phyloP scores from a whole-genome alignment of 1,284 basidiomycete species.

The Xerocomus nothofagi region DNA sequence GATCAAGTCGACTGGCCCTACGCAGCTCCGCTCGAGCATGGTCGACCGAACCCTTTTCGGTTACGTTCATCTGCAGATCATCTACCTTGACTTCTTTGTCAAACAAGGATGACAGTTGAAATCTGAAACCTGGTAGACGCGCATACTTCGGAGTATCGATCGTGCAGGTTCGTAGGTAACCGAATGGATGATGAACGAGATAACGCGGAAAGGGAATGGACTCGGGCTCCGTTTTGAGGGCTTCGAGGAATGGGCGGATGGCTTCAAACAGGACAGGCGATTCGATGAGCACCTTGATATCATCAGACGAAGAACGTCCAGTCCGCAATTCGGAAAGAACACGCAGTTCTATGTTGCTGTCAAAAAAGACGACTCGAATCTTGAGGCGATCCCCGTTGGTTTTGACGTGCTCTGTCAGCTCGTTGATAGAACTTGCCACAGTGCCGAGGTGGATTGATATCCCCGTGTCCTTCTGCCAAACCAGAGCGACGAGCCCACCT shows the following conservation, averaged over 20 bases:
- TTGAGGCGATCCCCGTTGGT: slow-evolving; percentile 32
- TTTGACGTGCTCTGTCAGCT: slow-evolving; percentile 43
- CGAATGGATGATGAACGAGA: slow-evolving; percentile 42
- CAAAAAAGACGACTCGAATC: slow-evolving; percentile 53
- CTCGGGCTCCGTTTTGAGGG: slow-evolving; percentile 50
- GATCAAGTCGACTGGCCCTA: slow-evolving; percentile 53
- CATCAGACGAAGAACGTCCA: slow-evolving; percentile 5
- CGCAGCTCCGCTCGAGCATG: slow-evolving; percentile 43
- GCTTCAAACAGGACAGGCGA: slow-evolving; percentile 60
- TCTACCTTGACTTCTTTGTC: slow-evolving; percentile 16
- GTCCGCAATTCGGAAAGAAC: slow-evolving; percentile 41
- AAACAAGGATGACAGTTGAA: slow-evolving; percentile 48
- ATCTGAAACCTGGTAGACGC: slow-evolving; percentile 46
- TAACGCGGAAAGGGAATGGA: slow-evolving; percentile 54
- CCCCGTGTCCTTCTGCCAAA: slow-evolving; percentile 39
- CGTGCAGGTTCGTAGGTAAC: slow-evolving; percentile 31
- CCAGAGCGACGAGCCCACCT: slow-evolving; percentile 57
- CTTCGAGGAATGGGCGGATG: slow-evolving; percentile 61
- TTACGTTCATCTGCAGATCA: slow-evolving; percentile 22
- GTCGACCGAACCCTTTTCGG: slow-evolving; percentile 26
- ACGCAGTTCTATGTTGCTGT: slow-evolving; percentile 45
- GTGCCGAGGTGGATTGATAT: slow-evolving; percentile 49
- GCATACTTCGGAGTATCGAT: slow-evolving; percentile 54
- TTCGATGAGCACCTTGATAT: slow-evolving; percentile 49
- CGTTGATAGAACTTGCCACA: slow-evolving; percentile 41